phyloP scores from a whole-genome alignment of 495 filamentous ascomycete species.

The Aspergillus sclerotiicarbonarius region DNA sequence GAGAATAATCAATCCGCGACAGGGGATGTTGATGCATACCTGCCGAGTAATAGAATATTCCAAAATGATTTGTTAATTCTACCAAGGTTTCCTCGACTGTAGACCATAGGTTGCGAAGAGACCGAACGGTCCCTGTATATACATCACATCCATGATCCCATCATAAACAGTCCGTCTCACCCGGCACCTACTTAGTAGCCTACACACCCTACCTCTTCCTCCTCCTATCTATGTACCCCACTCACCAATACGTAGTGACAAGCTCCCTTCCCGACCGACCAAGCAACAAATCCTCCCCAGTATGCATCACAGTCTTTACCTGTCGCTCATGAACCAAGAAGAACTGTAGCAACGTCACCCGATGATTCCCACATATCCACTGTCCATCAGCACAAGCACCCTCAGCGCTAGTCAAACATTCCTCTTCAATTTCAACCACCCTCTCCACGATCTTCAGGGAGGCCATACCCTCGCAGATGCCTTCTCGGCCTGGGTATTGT shows the following conservation, averaged over 20 bases:
- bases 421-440: neutral
- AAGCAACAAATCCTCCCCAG: neutral
- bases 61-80: no score
- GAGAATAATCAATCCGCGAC: no score
- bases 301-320: neutral
- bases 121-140: no score
- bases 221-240: neutral
- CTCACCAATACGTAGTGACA: neutral
- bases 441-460: neutral
- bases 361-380: neutral
- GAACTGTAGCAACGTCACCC: neutral
- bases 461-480: constrained; percentile 1
- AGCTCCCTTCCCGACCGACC: neutral
- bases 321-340: neutral
- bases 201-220: neutral
- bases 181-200: no score
- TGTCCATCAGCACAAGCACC: neutral
- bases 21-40: no score
- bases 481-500: neutral
- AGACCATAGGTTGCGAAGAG: no score
- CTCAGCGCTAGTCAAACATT: neutral
- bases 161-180: no score
- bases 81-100: no score
- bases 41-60: no score
- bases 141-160: no score